A percentile compares a stretch with the other conserved stretches of the same genome.
Evolutionary conservation across 768 basidiomycete genomes (phyloP).

Genomic region (Cystobasidium onofrii): DNA sequence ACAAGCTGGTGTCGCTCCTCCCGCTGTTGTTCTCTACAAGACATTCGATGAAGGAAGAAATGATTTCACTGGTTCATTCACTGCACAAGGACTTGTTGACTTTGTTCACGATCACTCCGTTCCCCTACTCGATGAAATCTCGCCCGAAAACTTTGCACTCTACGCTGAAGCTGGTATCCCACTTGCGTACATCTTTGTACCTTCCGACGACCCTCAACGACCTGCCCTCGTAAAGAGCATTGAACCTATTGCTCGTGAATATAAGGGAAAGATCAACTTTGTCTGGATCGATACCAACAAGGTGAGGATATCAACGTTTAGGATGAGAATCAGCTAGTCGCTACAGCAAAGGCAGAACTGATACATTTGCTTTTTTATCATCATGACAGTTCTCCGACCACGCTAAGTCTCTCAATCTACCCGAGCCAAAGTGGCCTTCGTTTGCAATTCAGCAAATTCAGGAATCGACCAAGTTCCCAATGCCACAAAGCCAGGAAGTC

Average conservation of each 20-base stretch:
- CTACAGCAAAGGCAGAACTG: background rate
- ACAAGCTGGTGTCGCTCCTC: slow-evolving; percentile 65
- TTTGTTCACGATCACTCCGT: slow-evolving; percentile 61
- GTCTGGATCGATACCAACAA: slow-evolving; percentile 96
- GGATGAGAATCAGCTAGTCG: background rate
- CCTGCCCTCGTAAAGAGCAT: slow-evolving; percentile 61
- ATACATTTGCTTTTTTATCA: background rate
- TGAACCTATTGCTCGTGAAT: slow-evolving; percentile 67
- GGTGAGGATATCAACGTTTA: slow-evolving; percentile 5
- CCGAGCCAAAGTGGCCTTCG: slow-evolving; percentile 76
- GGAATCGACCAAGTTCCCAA: slow-evolving; percentile 81
- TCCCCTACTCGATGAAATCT: slow-evolving; percentile 84
- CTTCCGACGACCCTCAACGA: slow-evolving; percentile 60
- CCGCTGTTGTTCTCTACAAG: slow-evolving; percentile 86
- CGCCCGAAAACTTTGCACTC: slow-evolving; percentile 77
- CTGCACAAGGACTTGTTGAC: slow-evolving; percentile 35
- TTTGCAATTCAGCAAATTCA: slow-evolving; percentile 84
- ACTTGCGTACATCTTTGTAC: slow-evolving; percentile 88
- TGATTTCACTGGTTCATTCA: slow-evolving; percentile 42
- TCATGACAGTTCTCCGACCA: slow-evolving; percentile 66
- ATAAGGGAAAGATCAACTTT: slow-evolving; percentile 85
- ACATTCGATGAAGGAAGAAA: slow-evolving; percentile 71
- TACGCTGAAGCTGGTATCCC: slow-evolving; percentile 79
- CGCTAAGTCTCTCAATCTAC: slow-evolving; percentile 83
- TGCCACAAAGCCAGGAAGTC: slow-evolving; percentile 57